Base-by-base conservation (phyloP, 1,139 yeast species). In the Zygosaccharomyces pseudobailii region DNA sequence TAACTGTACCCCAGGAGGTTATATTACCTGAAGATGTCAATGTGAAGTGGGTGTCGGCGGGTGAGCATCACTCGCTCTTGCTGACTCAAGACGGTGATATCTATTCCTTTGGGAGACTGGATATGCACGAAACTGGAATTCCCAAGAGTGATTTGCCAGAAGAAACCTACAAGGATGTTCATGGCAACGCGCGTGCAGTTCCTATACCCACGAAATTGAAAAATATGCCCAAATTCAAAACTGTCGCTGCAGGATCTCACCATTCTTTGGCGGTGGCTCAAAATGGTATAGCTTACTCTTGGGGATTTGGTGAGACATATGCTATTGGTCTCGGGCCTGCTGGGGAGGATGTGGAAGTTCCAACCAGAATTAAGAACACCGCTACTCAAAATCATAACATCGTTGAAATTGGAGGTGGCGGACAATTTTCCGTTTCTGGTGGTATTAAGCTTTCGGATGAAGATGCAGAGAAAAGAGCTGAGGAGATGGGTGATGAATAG, bases 281-380 rank as follows among this genome's bases (percentile, higher is more conserved):
- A 31, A 90, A 87, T 57, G 98, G 99, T 5, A 71, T 86, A 49
- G 87, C 82, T 0, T 92, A 83, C 71, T 79, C 97, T 1, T 92
- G 99, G 99, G 99, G 99, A 1, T 92, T 90, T 65, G 97, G 94
- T 41, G 97, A 90, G 56, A 89, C 96, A 0, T 92, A 87, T 65
- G 98, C 95, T 21, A 83, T 92, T 30, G 99, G 99, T 4, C 81
- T 89, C 50, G 98, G 98, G 7, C 92, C 90, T 6, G 76, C 84
- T 30, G 96, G 87, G 40, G 97, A 87, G 42, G 97, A 90, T 65
- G 83, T 89, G 41, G 96, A 84, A 50, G 71, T 71, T 20, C 97
- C 97, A 40, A 85, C 95, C 0, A 77, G 92, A 64, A 87, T 92
- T 59, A 81, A 82, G 55, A 92, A 92, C 66, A 92, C 97, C 6